Base-by-base conservation (phyloP, 129 eudicot genomes). In the Oenanthe sinensis region DNA sequence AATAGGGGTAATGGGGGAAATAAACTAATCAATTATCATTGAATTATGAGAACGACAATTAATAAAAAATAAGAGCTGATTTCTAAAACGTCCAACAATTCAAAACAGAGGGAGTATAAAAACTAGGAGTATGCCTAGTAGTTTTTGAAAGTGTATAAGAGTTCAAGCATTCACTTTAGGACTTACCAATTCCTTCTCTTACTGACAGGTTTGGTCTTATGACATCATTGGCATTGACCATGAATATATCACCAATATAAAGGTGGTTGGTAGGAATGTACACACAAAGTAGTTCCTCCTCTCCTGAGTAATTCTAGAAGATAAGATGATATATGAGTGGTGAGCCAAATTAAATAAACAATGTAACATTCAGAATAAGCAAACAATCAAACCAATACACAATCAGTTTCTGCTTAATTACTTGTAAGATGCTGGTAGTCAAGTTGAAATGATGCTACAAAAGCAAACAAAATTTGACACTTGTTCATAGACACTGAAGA, bases 201-300 rank as follows among this genome's bases (percentile, higher is more conserved):
- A 92, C 97, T 47, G 97, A 92, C 80, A 92, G 85, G 84, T 89
- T 92, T 9, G 97, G 97, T 71, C 95, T 82, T 42, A 92, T 80
- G 12, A 92, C 95, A 58, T 92, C 97, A 62, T 89, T 88, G 71
- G 90, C 84, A 71, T 86, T 88, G 80, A 91, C 94, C 75, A 91
- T 75, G 82, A 91, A 89, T 50, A 91, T 83, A 75, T 91, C 97
- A 47, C 97, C 97, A 62, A 92, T 89, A 83, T 89, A 92, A 73
- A 92, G 95, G 86, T 92, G 92, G 79, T 92, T 92, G 68, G 97
- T 92, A n/a, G 97, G 97, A 33, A 92, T 91, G 71, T 89, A 92
- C 13, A 92, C 88, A 52, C 95, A 89, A 79, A 82, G 89, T 42
- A 92, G 87, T 83, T 89, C 97, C 82, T 92, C 97, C 44, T 92